Conservation (phyloP, 2,329 filamentous ascomycete genomes). For the Torrubiella hemipterigena region DNA sequence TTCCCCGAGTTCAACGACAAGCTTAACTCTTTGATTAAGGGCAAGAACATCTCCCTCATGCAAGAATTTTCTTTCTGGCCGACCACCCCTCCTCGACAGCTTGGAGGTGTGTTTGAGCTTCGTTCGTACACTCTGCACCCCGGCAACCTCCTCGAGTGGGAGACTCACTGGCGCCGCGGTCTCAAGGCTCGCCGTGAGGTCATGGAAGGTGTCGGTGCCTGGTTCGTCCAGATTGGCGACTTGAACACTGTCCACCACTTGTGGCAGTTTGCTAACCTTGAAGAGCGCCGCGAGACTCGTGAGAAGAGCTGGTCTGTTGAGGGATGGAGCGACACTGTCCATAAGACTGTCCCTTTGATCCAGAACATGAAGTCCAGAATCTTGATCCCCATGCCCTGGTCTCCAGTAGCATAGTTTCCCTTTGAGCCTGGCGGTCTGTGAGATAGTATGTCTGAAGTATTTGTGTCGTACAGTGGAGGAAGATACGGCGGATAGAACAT, state of each 20-base stretch:
- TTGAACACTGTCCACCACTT: conserved; percentile 96
- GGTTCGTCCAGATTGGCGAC: conserved; percentile 97
- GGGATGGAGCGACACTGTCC: conserved; percentile 93
- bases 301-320: conserved; percentile 94
- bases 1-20: conserved; percentile 75
- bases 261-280: conserved; percentile 96
- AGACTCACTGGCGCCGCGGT: conserved; percentile 92
- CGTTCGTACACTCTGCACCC: conserved; percentile 94
- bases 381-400: conserved; percentile 92
- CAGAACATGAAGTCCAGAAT: conserved; percentile 94
- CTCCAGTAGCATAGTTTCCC: conserved; percentile 59
- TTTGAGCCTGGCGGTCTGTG: not conserved
- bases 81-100: conserved; percentile 75
- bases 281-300: conserved; percentile 79
- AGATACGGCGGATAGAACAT: too few species aligned
- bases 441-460: too few species aligned
- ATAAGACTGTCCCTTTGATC: conserved; percentile 96
- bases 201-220: conserved; percentile 96
- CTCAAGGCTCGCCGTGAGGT: conserved; percentile 85
- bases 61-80: conserved; percentile 99
- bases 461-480: too few species aligned
- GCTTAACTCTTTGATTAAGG: conserved; percentile 72
- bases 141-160: conserved; percentile 94
- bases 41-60: conserved; percentile 87
- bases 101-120: conserved; percentile 90